These are phyloP conservation scores for Rosa persica DNA, from an alignment of 306 rosid species.

Conservation along the genomic window DNA sequence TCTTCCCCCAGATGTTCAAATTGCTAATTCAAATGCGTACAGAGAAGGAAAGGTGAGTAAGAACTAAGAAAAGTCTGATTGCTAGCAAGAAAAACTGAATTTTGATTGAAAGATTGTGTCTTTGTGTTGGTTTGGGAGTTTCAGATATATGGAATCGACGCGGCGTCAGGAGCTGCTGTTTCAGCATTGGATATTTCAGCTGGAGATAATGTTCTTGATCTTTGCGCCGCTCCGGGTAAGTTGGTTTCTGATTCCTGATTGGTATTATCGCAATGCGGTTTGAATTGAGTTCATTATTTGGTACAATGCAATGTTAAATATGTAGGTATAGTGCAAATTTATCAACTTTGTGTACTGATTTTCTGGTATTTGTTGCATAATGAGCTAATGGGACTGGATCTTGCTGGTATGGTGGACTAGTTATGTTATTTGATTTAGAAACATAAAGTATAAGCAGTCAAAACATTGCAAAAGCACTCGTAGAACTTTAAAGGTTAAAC, in stretches of 20 bases:
- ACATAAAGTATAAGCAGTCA: neutral
- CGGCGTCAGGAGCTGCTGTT: slow-evolving; percentile 97
- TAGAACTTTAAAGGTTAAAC: neutral
- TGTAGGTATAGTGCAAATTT: neutral
- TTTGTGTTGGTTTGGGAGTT: slow-evolving; percentile 11
- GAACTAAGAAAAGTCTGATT: neutral
- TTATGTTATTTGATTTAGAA: neutral
- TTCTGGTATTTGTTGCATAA: neutral
- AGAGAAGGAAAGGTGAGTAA: slow-evolving; percentile 68
- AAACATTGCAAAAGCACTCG: neutral
- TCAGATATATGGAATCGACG: slow-evolving; percentile 94
- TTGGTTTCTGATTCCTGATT: neutral
- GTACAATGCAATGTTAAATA: neutral
- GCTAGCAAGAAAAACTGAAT: neutral
- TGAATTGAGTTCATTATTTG: neutral
- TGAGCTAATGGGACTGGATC: neutral
- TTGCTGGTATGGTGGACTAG: neutral
- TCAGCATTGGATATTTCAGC: slow-evolving; percentile 59
- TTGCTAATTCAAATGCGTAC: slow-evolving; percentile 67
- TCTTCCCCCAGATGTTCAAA: slow-evolving; percentile 63
- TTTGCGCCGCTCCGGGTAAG: slow-evolving; percentile 96
- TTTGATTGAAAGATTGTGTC: neutral
- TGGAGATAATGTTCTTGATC: slow-evolving; percentile 91
- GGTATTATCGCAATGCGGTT: neutral
- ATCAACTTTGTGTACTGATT: neutral